Percentiles rank a stretch among this genome's conserved stretches.
These are phyloP conservation scores for Strobilomyces echinocephalus DNA, from an alignment of 768 basidiomycete genomes.

Conservation along the genomic window DNA sequence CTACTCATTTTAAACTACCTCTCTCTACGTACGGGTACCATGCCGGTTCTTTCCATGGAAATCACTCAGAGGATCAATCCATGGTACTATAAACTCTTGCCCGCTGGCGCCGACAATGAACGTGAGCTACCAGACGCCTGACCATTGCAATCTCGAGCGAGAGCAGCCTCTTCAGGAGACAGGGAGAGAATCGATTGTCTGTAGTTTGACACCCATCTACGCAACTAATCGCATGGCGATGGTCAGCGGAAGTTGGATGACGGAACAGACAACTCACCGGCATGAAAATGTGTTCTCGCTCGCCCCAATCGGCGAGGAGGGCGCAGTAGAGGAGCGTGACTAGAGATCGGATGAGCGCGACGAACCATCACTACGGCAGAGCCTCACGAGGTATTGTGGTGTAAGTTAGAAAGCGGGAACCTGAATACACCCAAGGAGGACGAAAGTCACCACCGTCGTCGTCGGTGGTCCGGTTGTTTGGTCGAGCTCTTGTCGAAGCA, in stretches of 20 bases:
- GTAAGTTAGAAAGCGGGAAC: constrained; percentile 48
- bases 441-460: constrained; percentile 42
- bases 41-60: too few species aligned
- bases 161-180: constrained; percentile 48
- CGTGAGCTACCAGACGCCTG: background rate
- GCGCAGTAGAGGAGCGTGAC: constrained; percentile 52
- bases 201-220: constrained; percentile 52
- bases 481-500: constrained; percentile 14
- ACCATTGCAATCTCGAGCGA: constrained; percentile 13
- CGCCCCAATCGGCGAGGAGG: constrained; percentile 64
- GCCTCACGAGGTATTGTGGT: constrained; percentile 52
- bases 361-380: background rate
- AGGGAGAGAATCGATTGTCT: constrained; percentile 53
- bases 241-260: background rate
- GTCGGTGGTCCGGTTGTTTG: constrained; percentile 1
- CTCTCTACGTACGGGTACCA: too few species aligned
- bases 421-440: constrained; percentile 57
- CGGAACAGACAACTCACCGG: constrained; percentile 42
- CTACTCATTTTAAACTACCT: too few species aligned
- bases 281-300: constrained; percentile 67
- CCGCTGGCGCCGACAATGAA: constrained; percentile 1
- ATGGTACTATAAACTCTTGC: constrained; percentile 1
- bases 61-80: background rate
- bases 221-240: constrained; percentile 34
- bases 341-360: constrained; percentile 23